phyloP scores from a whole-genome alignment of 371 early-diverging fungal species.

The Catenaria anguillulae region DNA sequence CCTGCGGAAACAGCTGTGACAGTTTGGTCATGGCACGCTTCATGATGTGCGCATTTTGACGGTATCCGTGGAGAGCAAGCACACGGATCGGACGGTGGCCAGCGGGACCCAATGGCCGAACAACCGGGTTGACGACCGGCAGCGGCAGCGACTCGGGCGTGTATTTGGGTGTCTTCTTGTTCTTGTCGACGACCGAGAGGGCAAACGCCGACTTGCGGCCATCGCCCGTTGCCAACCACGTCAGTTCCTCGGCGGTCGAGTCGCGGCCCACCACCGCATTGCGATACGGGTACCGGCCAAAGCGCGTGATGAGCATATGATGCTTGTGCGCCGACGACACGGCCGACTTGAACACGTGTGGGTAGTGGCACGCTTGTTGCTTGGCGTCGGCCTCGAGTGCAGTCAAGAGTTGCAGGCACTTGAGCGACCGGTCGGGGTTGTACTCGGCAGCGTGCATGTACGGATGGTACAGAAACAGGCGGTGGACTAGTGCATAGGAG shows the following conservation, averaged over 20 bases:
- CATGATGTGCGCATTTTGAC: background rate
- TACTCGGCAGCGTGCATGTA: background rate
- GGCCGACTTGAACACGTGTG: background rate
- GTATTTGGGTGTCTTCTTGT: background rate
- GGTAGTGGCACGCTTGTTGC: background rate
- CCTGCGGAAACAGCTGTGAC: background rate
- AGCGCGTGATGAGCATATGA: background rate
- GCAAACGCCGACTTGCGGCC: background rate
- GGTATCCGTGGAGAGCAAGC: background rate
- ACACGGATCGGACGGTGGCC: background rate
- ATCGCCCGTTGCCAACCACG: background rate
- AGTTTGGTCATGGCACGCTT: background rate
- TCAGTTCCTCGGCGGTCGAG: background rate
- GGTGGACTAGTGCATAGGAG: background rate
- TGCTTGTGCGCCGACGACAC: background rate
- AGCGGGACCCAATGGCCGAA: too few relatives aligned
- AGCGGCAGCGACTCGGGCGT: background rate
- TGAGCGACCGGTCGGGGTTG: background rate
- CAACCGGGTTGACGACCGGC: background rate
- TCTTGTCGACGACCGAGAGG: background rate
- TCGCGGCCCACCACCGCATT: background rate
- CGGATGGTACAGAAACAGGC: background rate
- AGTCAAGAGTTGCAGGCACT: background rate
- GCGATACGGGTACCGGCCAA: slow-evolving; percentile 5
- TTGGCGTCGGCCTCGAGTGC: background rate